Evolutionary conservation across 306 rosid species (phyloP), one percentile per base, ranked within the genome.

Genomic region (Malus asiatica): DNA sequence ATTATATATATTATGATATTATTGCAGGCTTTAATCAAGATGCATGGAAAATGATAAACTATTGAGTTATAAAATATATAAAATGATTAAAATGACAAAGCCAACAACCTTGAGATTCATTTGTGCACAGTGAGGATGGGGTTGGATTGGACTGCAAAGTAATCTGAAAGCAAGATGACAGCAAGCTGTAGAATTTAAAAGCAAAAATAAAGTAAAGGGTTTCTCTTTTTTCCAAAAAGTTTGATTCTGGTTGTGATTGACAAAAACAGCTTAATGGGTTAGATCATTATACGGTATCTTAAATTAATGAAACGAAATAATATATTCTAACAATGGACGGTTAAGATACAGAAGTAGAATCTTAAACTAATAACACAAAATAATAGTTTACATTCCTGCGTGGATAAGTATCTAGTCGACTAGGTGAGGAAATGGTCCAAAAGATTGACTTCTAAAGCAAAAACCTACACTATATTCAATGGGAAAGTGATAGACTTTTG

Each of bases 251-350:
- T 27, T 48, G 38, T 27, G 66, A 25, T 27, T 13, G 66, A 14
- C 0, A 5, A 61, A 1, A 1, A 48, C 0, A 4, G 2, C 20
- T 48, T 48, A 15, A 46, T 46, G 0, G 6, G 1, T 14, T 14
- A 0, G 3, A 40, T 40, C 12, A 1, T 0, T 1, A 2, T 0
- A 2, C 20, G 1, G 55, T 48, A 14, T 48, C 8, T 15, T 1
- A 42, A 42, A 42, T 42, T 42, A 42, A 10, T 42, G 2, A 42
- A 42, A 0, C 12, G 45, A 42, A 42, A 42, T 9, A 42, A 42
- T 42, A 42, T 10, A 9, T 42, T 48, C 2, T 4, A 14, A 0
- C 7, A 0, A 46, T 13, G 0, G 7, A 13, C 5, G 53, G 7
- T 46, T 4, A 4, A 16, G 6, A 13, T 46, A 46, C 15, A 12